These are phyloP conservation scores for Pterocarpus santalinus DNA, from an alignment of 306 rosid species.

Conservation along the genomic window DNA sequence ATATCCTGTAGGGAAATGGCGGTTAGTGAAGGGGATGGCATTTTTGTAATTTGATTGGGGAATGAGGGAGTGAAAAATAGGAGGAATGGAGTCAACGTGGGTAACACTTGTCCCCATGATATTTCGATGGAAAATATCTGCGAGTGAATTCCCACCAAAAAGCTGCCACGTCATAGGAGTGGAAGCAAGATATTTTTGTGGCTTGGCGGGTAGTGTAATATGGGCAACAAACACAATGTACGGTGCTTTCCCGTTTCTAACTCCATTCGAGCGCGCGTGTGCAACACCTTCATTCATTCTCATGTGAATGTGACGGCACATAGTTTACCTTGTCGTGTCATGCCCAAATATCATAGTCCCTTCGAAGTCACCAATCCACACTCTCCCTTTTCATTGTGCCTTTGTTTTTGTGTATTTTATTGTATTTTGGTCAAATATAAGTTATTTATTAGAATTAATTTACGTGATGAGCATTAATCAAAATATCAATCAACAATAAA, in stretches of 20 bases:
- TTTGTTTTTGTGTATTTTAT: no score
- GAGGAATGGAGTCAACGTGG: constrained; percentile 38
- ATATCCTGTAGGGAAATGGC: not conserved
- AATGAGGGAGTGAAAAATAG: not conserved
- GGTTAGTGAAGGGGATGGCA: not conserved
- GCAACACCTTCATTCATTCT: not conserved
- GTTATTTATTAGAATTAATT: no score
- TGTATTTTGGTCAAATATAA: no score
- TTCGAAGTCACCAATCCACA: not conserved
- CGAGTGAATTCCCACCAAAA: constrained; percentile 27
- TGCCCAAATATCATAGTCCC: not conserved
- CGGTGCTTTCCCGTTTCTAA: not conserved
- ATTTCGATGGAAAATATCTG: constrained; percentile 49
- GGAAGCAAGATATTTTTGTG: constrained; percentile 37
- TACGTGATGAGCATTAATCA: no score
- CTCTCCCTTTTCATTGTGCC: no score
- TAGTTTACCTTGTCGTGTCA: not conserved
- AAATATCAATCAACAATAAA: no score
- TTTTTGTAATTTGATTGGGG: not conserved
- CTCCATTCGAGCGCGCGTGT: not conserved
- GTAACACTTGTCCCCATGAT: constrained; percentile 38
- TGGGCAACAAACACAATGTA: not conserved
- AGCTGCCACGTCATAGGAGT: constrained; percentile 47
- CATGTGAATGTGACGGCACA: not conserved
- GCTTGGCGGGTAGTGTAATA: constrained; percentile 25